Percentiles rank a stretch among this genome's conserved stretches.
phyloP scores from a whole-genome alignment of 2,329 filamentous ascomycete species.

The Aureobasidium sp. region DNA sequence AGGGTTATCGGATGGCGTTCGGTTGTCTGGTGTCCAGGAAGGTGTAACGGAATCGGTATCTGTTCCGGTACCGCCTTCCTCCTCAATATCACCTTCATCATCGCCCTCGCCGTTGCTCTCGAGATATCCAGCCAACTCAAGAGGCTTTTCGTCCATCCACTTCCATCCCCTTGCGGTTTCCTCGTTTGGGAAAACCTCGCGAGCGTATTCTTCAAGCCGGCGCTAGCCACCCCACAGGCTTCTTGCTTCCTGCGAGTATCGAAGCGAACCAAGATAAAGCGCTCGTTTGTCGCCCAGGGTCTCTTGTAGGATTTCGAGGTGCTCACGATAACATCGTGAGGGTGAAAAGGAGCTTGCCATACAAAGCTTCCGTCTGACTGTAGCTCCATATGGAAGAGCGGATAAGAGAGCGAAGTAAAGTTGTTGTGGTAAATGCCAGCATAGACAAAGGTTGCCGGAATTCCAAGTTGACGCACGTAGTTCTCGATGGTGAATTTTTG shows the following conservation, averaged over 20 bases:
- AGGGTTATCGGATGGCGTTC: slow-evolving; percentile 25
- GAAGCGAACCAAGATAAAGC: slow-evolving; percentile 69
- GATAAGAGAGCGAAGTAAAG: slow-evolving; percentile 93
- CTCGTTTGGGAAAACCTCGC: slow-evolving; percentile 94
- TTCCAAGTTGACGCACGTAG: slow-evolving; percentile 83
- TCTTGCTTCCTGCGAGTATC: slow-evolving; percentile 75
- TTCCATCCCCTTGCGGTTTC: slow-evolving; percentile 94
- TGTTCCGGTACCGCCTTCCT: slow-evolving; percentile 19
- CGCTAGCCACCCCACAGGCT: slow-evolving; percentile 93
- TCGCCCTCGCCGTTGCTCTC: slow-evolving; percentile 26
- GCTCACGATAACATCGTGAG: slow-evolving; percentile 88
- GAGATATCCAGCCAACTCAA: slow-evolving; percentile 22
- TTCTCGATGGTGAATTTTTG: slow-evolving; percentile 95
- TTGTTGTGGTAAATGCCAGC: slow-evolving; percentile 99
- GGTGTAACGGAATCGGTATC: slow-evolving; percentile 20
- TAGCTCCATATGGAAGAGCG: slow-evolving; percentile 95
- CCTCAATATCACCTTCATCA: slow-evolving; percentile 21
- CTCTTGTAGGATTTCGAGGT: slow-evolving; percentile 74
- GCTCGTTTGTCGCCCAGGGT: slow-evolving; percentile 66
- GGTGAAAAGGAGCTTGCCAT: slow-evolving; percentile 96
- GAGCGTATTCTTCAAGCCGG: slow-evolving; percentile 92
- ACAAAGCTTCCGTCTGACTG: slow-evolving; percentile 86
- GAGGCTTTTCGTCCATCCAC: slow-evolving; percentile 78
- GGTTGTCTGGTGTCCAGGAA: slow-evolving; percentile 21
- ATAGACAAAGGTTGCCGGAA: slow-evolving; percentile 94